Evolutionary conservation across 495 filamentous ascomycete species (phyloP), one percentile per base, ranked within the genome.

Genomic region (Neurospora sp.): DNA sequence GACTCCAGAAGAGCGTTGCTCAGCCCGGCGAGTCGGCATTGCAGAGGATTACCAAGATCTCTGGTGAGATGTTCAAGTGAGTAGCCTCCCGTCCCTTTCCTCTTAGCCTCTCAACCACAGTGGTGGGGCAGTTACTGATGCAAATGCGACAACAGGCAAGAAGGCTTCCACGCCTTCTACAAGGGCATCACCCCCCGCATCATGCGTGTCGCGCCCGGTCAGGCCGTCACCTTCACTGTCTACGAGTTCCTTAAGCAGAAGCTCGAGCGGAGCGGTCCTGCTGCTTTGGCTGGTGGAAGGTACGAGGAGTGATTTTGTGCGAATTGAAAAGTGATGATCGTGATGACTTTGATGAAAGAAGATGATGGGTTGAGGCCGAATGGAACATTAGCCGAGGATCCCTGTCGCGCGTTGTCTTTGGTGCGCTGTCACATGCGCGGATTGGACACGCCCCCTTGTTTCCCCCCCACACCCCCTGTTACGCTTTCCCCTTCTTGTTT

Each of bases 151-250:
- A 43, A 71, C 74, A 89, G 86, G 72, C 91, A 95, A 82, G 96
- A 99, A 82, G 96, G 96, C 13, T 85, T 92, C 73, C 89, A 92
- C 69, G 95, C 95, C 13, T 99, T 99, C 86, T 99, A 98, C 86
- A 98, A 97, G 88, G 96, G 96, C 74, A 98, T 99, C 82, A 99
- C 96, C 71, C 96, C 96, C 10, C 88, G 96, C 74, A 92, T 99
- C 74, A 98, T 98, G 95, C 88, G 96, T 77, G 96, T 99, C 39
- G 96, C 96, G 39, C 96, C 96, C 17, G 96, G 96, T 70, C 96
- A 99, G 85, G 96, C 96, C 36, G 96, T 99, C 38, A 99, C 96
- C 1, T 99, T 98, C 80, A 97, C 94, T 66, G 94, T 98, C 75
- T 98, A 98, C 82, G 96, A 98, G 83, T 97, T 59, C 73, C 83